phyloP scores from a whole-genome alignment of 345 rosid genomes.

The Erucastrum elatum region DNA sequence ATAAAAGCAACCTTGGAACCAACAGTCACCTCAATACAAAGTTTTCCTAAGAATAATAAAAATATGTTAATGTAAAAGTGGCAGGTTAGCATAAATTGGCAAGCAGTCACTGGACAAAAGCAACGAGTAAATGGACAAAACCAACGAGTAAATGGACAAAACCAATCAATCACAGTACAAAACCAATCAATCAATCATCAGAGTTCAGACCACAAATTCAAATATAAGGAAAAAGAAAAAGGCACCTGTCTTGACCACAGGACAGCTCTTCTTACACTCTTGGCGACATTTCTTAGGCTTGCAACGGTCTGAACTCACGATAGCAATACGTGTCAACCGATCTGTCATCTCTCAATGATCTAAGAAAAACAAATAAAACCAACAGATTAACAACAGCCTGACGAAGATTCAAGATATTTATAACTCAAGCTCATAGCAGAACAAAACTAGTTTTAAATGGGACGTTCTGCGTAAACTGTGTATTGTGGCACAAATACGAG shows the following conservation, averaged over 20 bases:
- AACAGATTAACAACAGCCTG: not conserved
- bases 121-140: not conserved
- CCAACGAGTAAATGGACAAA: not conserved
- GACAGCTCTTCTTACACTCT: slow-evolving; percentile 99
- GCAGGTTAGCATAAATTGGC: not conserved
- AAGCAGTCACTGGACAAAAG: not conserved
- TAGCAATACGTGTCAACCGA: slow-evolving; percentile 94
- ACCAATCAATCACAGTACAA: not conserved
- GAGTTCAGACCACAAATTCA: not conserved
- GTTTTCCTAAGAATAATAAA: slow-evolving; percentile 55
- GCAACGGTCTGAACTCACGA: slow-evolving; percentile 87
- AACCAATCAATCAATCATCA: no score
- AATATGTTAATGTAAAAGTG: not conserved
- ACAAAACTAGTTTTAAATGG: no score
- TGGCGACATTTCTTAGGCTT: slow-evolving; percentile 98
- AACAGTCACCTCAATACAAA: slow-evolving; percentile 90
- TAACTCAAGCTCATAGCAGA: slow-evolving; percentile 7
- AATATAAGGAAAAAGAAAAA: not conserved
- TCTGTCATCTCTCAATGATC: slow-evolving; percentile 66
- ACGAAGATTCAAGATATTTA: not conserved
- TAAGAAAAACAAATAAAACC: slow-evolving; percentile 9
- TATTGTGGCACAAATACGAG: not conserved
- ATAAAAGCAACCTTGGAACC: slow-evolving; percentile 82
- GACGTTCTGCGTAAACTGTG: no score
- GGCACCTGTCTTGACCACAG: slow-evolving; percentile 95